phyloP scores from a whole-genome alignment of 2,329 filamentous ascomycete species.

The Byssothecium circinans region DNA sequence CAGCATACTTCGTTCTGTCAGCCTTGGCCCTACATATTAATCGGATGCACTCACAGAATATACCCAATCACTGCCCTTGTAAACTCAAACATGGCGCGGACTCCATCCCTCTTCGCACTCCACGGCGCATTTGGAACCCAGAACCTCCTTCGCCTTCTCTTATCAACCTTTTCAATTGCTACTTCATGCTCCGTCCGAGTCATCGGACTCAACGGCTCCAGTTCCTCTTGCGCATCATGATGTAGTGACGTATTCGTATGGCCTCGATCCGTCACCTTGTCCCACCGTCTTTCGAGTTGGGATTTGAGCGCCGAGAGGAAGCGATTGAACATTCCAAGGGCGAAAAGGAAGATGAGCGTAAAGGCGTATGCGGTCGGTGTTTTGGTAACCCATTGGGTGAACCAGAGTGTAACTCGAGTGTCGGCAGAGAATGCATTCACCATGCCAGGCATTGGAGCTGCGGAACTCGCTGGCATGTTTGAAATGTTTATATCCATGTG shows the following conservation, averaged over 20 bases:
- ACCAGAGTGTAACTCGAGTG: conserved; percentile 33
- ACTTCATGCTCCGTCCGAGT: not conserved
- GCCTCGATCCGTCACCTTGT: not conserved
- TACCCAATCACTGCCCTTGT: conserved; percentile 30
- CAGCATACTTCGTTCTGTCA: conserved; percentile 24
- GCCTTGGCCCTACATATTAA: not conserved
- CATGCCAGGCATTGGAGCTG: conserved; percentile 24
- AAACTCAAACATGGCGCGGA: conserved; percentile 26
- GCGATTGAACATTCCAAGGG: conserved; percentile 30
- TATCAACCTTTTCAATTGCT: not conserved
- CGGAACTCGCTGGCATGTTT: conserved; percentile 1
- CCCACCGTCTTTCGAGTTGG: conserved; percentile 30
- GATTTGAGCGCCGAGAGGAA: conserved; percentile 32
- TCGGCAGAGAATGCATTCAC: conserved; percentile 29
- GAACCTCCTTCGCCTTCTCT: conserved; percentile 3
- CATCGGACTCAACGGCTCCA: conserved; percentile 5
- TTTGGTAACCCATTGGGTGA: conserved; percentile 31
- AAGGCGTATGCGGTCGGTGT: conserved; percentile 27
- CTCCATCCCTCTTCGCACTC: conserved; percentile 22
- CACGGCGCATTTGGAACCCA: conserved; percentile 25
- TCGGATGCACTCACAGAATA: conserved; percentile 22
- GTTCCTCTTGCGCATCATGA: conserved; percentile 2
- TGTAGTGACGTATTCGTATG: not conserved
- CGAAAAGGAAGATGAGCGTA: conserved; percentile 31
- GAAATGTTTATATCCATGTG: conserved; percentile 1